These are phyloP conservation scores for Ustanciosporium gigantosporum DNA, from an alignment of 1,284 basidiomycete species.

Conservation along the genomic window DNA sequence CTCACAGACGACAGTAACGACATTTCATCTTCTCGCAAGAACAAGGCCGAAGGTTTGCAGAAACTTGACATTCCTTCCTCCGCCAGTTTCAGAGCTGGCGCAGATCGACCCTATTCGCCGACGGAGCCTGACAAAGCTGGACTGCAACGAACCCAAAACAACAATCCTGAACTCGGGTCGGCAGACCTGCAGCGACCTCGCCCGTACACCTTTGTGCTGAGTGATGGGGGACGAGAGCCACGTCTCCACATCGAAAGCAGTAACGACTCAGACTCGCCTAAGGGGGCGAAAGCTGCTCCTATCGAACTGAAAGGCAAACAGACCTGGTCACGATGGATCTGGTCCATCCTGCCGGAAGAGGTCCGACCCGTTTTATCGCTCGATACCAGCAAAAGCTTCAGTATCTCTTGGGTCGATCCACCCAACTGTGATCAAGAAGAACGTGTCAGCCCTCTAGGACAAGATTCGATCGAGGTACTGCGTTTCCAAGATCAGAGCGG, in stretches of 20 bases:
- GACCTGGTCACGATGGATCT: slow-evolving; percentile 48
- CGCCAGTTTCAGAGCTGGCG: slow-evolving; percentile 4
- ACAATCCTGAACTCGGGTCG: no score
- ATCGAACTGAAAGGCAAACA: slow-evolving; percentile 2
- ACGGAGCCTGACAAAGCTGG: slow-evolving; percentile 13
- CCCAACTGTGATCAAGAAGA: no score
- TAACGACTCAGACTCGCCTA: no score
- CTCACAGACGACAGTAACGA: no score
- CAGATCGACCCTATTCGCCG: slow-evolving; percentile 45
- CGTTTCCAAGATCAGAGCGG: slow-evolving; percentile 42
- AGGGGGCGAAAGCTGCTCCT: no score
- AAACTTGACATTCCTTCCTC: slow-evolving; percentile 11
- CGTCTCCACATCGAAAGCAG: background rate
- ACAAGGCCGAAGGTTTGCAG: background rate
- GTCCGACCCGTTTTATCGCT: slow-evolving; percentile 37
- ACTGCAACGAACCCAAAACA: no score
- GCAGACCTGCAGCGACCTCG: background rate
- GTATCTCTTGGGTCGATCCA: slow-evolving; percentile 43
- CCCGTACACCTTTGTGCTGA: slow-evolving; percentile 15
- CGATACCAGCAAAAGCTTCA: slow-evolving; percentile 46
- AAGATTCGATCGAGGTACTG: slow-evolving; percentile 32
- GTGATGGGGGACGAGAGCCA: slow-evolving; percentile 10
- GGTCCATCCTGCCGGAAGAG: slow-evolving; percentile 34
- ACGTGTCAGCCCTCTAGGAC: background rate
- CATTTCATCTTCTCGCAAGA: no score